Percentiles rank a stretch among this genome's conserved stretches.
Evolutionary conservation across 768 basidiomycete species (phyloP).

Genomic region (Russula emetica): DNA sequence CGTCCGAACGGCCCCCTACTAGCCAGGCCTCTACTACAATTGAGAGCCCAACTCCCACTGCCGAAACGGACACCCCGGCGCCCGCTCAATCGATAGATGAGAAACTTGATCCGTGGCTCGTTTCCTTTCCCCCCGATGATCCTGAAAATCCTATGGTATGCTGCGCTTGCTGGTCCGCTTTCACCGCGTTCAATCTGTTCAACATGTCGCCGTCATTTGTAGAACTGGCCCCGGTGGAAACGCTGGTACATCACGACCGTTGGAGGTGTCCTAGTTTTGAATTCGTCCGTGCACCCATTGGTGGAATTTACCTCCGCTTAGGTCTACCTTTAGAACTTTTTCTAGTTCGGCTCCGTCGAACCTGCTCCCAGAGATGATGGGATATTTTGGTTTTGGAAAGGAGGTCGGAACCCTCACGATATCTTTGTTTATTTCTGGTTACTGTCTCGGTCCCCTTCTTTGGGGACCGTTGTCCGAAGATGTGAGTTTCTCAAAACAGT

Average conservation of each 20-base stretch:
- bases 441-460: slow-evolving; percentile 40
- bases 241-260: slow-evolving; percentile 52
- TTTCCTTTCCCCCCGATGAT: slow-evolving; percentile 21
- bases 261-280: slow-evolving; percentile 49
- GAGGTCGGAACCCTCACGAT: slow-evolving; percentile 54
- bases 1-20: slow-evolving; percentile 7
- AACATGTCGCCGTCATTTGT: neutral
- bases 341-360: slow-evolving; percentile 57
- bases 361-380: slow-evolving; percentile 42
- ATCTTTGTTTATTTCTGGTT: slow-evolving; percentile 65
- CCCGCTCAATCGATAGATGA: neutral
- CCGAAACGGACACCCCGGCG: neutral
- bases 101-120: slow-evolving; percentile 23
- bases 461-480: slow-evolving; percentile 35
- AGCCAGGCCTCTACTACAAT: slow-evolving; percentile 19
- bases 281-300: slow-evolving; percentile 42
- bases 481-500: slow-evolving; percentile 25
- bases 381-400: slow-evolving; percentile 46
- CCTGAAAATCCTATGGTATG: slow-evolving; percentile 22
- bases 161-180: neutral
- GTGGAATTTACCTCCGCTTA: slow-evolving; percentile 2
- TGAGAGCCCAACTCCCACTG: neutral
- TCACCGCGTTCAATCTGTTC: slow-evolving; percentile 6
- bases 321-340: slow-evolving; percentile 45
- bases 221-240: slow-evolving; percentile 48